Base-by-base conservation (phyloP, 805 yeast genomes). In the Jamesozyma hellenica region DNA sequence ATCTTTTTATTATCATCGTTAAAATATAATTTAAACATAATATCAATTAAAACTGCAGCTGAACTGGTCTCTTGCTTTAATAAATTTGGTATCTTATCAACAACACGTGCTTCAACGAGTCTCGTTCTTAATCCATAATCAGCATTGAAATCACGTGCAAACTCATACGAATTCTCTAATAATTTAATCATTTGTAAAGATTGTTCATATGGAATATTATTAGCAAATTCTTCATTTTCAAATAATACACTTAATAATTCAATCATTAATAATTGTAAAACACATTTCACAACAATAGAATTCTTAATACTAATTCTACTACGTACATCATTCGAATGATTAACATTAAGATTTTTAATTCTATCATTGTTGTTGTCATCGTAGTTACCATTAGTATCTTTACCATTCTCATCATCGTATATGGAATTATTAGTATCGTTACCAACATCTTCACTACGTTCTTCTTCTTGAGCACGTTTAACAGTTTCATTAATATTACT, bases 51-150 rank as follows among this genome's bases (percentile, higher is more conserved):
- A 1, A 87, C 95, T 1, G 94, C 90, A 1, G 95, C 80, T 0
- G 96, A 77, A 28, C 86, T 76, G 0, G 94, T 79, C 60, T 94
- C 98, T 61, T 94, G 98, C 51, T 84, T 83, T 51, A 88, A 66
- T 51, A 92, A 65, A 51, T 92, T 94, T 16, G 99, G 98, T 40
- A 90, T 71, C 55, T 88, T 80, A 53, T 86, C 94, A 63, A 88
- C 90, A 31, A 87, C 79, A 1, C 96, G 95, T 3, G 92, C 84
- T 53, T 86, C 83, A 79, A 94, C 88, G 32, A 92, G 66, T 50
- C 92, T 69, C n/a, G 84, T 81, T 47, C 99, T 70, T 50, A 92
- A 67, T 39, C 86, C 87, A 58, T 82, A 81, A 60, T 92, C 88
- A 42, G 80, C 87, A 60, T 92, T 92, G 68, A 92, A 92, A 42